Base-by-base conservation (phyloP, 2,329 filamentous ascomycete species). In the Dendryphion nanum region DNA sequence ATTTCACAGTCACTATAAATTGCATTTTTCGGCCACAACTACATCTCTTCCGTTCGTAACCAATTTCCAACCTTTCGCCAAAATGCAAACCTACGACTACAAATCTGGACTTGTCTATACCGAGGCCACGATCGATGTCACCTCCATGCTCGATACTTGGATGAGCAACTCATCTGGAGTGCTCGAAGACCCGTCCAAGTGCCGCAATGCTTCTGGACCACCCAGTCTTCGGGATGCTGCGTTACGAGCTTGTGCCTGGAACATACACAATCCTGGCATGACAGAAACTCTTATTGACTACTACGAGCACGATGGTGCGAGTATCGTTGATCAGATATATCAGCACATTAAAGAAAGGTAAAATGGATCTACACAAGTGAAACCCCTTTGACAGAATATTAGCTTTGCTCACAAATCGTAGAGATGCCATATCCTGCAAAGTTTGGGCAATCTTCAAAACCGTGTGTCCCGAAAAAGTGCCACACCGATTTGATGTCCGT, bases 141-240 rank as follows among this genome's bases (percentile, higher is more conserved):
- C 18, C 16, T 42, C 40, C 5, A 42, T 38, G 35, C 14, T 38
- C 12, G 13, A 23, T 12, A 19, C 26, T 5, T 38, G 28, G 16
- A 6, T 33, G 20, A 31, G 23, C 18, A 23, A 35, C 10, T 20
- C 15, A 19, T 24, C 30, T 6, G 39, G 35, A 21, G 26, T 15
- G 15, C 30, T 18, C 16, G n/a, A 32, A 7, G 32, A 30, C 24
- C 42, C 38, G 4, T 26, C 10, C 15, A 15, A 8, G 6, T 34
- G 37, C 32, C 32, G 33, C 18, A 23, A 40, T 18, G n/a, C 42
- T 4, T 37, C 31, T 2, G n/a, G n/a, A n/a, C n/a, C n/a, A n/a
- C n/a, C n/a, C n/a, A n/a, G n/a, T n/a, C n/a, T 46, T 5, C 16
- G 17, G 3, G 33, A 37, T 20, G 33, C 33, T 14, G 37, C 44